A percentile compares a stretch with the other conserved stretches of the same genome.
Evolutionary conservation across 768 basidiomycete genomes (phyloP).

Genomic region (Glaciozyma martinii): DNA sequence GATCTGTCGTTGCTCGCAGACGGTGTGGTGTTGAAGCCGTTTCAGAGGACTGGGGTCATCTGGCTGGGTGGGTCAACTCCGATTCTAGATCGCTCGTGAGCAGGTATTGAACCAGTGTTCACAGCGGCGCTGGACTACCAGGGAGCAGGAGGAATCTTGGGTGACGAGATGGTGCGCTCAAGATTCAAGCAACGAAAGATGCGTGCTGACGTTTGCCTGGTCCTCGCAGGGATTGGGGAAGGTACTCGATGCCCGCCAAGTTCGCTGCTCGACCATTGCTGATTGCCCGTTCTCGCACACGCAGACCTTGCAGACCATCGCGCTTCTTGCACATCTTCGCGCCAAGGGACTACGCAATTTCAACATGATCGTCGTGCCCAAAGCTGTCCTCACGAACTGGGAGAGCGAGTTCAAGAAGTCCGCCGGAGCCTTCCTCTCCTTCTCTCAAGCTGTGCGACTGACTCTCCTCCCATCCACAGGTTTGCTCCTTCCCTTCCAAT

Average conservation of each 20-base stretch:
- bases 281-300: constrained; percentile 2
- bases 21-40: too few species aligned
- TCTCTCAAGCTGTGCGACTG: too few species aligned
- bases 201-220: too few species aligned
- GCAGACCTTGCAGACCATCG: constrained; percentile 88
- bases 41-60: constrained; percentile 4
- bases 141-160: constrained; percentile 19
- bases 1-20: too few species aligned
- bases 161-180: constrained; percentile 34
- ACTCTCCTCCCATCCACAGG: background rate
- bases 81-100: background rate
- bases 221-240: too few species aligned
- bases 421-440: too few species aligned
- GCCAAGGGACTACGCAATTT: constrained; percentile 62
- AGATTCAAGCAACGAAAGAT: background rate
- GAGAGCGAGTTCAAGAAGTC: constrained; percentile 10
- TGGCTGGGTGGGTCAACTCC: background rate
- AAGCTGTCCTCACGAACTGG: constrained; percentile 59
- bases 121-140: background rate
- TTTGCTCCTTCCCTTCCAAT: constrained; percentile 49
- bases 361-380: constrained; percentile 81
- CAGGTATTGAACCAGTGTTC: too few species aligned
- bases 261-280: background rate
- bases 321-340: constrained; percentile 83
- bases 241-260: background rate